Evolutionary conservation across 1,284 basidiomycete species (phyloP).

Genomic region (Porodaedalea pini): DNA sequence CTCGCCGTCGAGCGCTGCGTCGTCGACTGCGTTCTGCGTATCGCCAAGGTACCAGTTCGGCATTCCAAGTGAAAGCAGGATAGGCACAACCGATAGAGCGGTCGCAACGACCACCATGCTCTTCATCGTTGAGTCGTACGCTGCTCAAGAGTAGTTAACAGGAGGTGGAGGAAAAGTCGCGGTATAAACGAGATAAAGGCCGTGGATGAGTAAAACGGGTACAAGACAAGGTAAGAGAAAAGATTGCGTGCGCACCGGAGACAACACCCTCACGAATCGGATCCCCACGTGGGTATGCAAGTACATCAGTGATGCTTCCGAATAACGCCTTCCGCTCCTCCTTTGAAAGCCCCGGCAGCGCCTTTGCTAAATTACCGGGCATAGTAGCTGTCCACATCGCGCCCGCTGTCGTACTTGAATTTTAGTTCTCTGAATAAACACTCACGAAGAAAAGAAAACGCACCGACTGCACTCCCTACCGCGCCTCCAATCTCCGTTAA

Average conservation of each 20-base stretch:
- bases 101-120: slow-evolving; percentile 47
- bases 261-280: slow-evolving; percentile 60
- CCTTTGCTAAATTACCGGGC: slow-evolving; percentile 52
- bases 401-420: slow-evolving; percentile 36
- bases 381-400: slow-evolving; percentile 59
- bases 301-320: slow-evolving; percentile 48
- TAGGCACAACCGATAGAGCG: slow-evolving; percentile 37
- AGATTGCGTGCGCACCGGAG: slow-evolving; percentile 40
- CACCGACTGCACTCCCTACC: slow-evolving; percentile 64
- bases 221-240: too few relatives aligned
- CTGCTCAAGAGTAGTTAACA: slow-evolving; percentile 27
- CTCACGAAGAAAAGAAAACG: slow-evolving; percentile 23
- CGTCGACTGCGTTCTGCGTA: slow-evolving; percentile 43
- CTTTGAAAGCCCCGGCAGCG: slow-evolving; percentile 45
- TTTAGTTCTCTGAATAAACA: neutral
- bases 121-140: slow-evolving; percentile 55
- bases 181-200: neutral
- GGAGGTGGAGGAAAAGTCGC: neutral
- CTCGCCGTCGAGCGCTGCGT: slow-evolving; percentile 15
- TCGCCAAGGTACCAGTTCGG: slow-evolving; percentile 48
- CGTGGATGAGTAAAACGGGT: neutral
- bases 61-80: slow-evolving; percentile 39
- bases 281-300: slow-evolving; percentile 43
- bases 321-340: slow-evolving; percentile 41
- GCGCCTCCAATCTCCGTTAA: slow-evolving; percentile 77